Percentiles rank a stretch among this genome's conserved stretches.
Evolutionary conservation across 2,329 filamentous ascomycete genomes (phyloP).

Genomic region (Alternaria ventricosa): DNA sequence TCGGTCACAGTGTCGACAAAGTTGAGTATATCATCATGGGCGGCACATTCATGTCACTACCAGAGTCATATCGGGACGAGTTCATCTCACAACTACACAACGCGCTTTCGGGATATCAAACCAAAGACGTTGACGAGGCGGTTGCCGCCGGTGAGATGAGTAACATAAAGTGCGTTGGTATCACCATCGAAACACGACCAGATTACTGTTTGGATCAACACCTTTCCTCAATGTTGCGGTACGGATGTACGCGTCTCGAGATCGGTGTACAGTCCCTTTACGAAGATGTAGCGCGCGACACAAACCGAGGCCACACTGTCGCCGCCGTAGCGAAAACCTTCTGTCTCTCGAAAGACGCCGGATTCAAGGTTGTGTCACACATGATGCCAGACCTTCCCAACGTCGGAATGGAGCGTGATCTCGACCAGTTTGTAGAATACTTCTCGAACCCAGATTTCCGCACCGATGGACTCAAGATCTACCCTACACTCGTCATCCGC

Average conservation of each 20-base stretch:
- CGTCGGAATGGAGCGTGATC: slow-evolving; percentile 95
- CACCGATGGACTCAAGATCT: slow-evolving; percentile 97
- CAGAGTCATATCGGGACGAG: slow-evolving; percentile 85
- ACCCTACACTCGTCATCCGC: slow-evolving; percentile 94
- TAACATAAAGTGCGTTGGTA: slow-evolving; percentile 96
- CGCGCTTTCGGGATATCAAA: slow-evolving; percentile 93
- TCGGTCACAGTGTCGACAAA: slow-evolving; percentile 97
- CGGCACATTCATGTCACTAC: slow-evolving; percentile 96
- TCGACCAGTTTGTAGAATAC: slow-evolving; percentile 97
- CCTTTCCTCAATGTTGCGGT: slow-evolving; percentile 93
- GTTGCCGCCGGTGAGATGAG: slow-evolving; percentile 95
- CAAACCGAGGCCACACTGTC: slow-evolving; percentile 95
- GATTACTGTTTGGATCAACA: slow-evolving; percentile 98
- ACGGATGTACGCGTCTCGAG: slow-evolving; percentile 93
- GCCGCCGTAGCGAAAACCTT: slow-evolving; percentile 96
- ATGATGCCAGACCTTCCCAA: slow-evolving; percentile 99
- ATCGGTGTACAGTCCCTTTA: slow-evolving; percentile 96
- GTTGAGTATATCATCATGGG: slow-evolving; percentile 99
- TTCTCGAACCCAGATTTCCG: slow-evolving; percentile 96
- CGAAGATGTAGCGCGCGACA: slow-evolving; percentile 97
- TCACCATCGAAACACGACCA: slow-evolving; percentile 96
- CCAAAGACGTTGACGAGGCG: slow-evolving; percentile 91
- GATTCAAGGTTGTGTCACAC: slow-evolving; percentile 98
- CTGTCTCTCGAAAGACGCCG: slow-evolving; percentile 94
- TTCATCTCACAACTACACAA: slow-evolving; percentile 98